phyloP scores from a whole-genome alignment of 106 monocot species.

The Amphibolis antarctica region DNA sequence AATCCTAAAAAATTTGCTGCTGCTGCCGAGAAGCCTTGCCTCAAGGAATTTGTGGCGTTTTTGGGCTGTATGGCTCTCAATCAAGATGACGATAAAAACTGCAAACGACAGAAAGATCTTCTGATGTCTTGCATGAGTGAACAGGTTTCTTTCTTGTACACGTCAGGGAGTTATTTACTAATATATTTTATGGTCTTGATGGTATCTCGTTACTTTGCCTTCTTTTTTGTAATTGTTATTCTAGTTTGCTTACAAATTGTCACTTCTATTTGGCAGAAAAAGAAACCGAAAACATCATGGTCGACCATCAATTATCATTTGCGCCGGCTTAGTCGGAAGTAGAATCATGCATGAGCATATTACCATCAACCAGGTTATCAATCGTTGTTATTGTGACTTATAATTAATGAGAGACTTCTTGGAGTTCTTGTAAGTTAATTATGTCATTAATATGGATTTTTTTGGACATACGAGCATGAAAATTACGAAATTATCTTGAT shows the following conservation, averaged over 20 bases:
- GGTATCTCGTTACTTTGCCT: too few species aligned
- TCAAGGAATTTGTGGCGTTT: slow-evolving; percentile 6
- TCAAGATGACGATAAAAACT: slow-evolving; percentile 9
- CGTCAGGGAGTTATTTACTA: too few species aligned
- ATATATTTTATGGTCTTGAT: too few species aligned
- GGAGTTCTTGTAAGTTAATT: too few species aligned
- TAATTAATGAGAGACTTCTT: too few species aligned
- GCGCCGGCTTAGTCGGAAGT: slow-evolving; percentile 6
- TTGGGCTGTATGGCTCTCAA: slow-evolving; percentile 8
- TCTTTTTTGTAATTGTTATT: not conserved
- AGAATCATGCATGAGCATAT: too few species aligned
- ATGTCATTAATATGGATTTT: too few species aligned
- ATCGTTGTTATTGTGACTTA: too few species aligned
- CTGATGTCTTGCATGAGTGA: slow-evolving; percentile 5
- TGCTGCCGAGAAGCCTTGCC: slow-evolving; percentile 13
- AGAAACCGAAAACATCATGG: slow-evolving; percentile 9
- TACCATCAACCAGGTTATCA: too few species aligned
- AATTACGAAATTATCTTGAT: too few species aligned
- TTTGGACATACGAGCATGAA: too few species aligned
- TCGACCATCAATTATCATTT: slow-evolving; percentile 12
- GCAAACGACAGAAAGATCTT: slow-evolving; percentile 3
- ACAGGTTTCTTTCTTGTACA: slow-evolving; percentile 8
- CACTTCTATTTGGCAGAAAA: slow-evolving; percentile 7
- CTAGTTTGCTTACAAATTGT: not conserved
- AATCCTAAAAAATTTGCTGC: slow-evolving; percentile 21